These are phyloP conservation scores for maize (Zea mays) DNA, from an alignment of 176 grass and related monocot genomes.

Conservation along the genomic window Zm-B73-REFERENCE-NAM-5.0 NC_050102.1:160265001-160265500, in stretches of 20 bases:
- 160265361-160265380: not conserved
- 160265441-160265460: not conserved
- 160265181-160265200: too few relatives aligned
- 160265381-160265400: not conserved
- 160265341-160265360: not conserved
- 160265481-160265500: not conserved
- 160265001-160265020: too few relatives aligned
- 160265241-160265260: not conserved
- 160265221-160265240: not conserved
- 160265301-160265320: not conserved
- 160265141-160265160: too few relatives aligned
- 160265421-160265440: not conserved
- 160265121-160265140: too few relatives aligned
- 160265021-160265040: too few relatives aligned
- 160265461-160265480: too few relatives aligned
- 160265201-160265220: not conserved
- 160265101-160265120: too few relatives aligned
- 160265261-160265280: not conserved
- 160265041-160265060: too few relatives aligned
- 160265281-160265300: not conserved
- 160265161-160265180: too few relatives aligned
- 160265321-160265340: not conserved
- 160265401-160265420: not conserved
- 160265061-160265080: too few relatives aligned
- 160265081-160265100: too few relatives aligned